Evolutionary conservation across 306 rosid genomes (phyloP), one percentile per base, ranked within the genome.

Genomic region (Oemleria cerasiformis): DNA sequence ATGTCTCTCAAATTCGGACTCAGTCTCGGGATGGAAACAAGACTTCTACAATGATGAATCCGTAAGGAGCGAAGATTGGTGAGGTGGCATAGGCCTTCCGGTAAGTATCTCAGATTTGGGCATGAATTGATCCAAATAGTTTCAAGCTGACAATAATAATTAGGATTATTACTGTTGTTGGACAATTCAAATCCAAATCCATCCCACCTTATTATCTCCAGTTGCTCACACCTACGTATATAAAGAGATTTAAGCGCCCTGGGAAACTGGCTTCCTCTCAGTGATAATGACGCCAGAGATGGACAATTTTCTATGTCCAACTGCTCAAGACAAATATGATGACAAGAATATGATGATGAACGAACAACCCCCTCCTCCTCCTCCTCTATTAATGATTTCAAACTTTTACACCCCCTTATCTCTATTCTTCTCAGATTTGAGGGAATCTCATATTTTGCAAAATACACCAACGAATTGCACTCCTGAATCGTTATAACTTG

Each of bases 281-380:
- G 39, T 2, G 82, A 75, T 65, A 81, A 81, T 41, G 78, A 73
- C 36, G 17, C 34, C 30, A 84, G 74, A 3, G 65, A 78, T 36
- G 76, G 80, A 58, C 88, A 84, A 8, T 73, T 67, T 20, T 65
- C 60, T 41, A 85, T 68, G 75, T 72, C 42, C 38, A 84, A 14
- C 45, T 82, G 74, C 50, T 68, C n/a, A 65, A 30, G 81, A 72
- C 5, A 45, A 9, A 25, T 25, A 25, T 25, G 61, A 38, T 56
- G 17, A 41, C 30, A 41, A 63, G 67, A 15, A 9, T n/a, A 63
- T 9, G 64, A 59, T 4, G 67, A 41, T 7, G 50, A 63, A 63
- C 30, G 49, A 9, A 40, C 67, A 8, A 39, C 3, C 11, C 14
- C 9, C 47, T 43, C 11, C 47, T 43, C 69, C 15, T 20, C 23